Base-by-base conservation (phyloP, 2,329 filamentous ascomycete genomes). In the Neonectria faginata region DNA sequence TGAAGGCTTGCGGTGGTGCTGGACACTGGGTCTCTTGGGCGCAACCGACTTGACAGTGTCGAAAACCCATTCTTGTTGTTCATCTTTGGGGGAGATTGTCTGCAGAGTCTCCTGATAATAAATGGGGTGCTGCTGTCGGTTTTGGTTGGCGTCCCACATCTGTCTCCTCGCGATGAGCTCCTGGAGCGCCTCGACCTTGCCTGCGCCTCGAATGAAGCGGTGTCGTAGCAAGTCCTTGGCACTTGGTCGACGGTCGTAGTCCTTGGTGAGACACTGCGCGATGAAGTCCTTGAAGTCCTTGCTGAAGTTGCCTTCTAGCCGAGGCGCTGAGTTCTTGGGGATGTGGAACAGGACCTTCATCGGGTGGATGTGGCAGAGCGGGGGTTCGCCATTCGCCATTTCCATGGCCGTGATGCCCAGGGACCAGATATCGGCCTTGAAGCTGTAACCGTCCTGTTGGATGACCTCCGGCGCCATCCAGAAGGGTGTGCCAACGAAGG, bases 381-480 rank as follows among this genome's bases (percentile, higher is more conserved):
- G 94, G n/a, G 94, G 94, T 75, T 97, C 94, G 68, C 94, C 94
- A 57, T 93, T 88, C 36, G 93, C 91, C 83, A 97, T 86, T 78
- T 97, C 94, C 79, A 97, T 93, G 12, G 94, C 94, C 0, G 93
- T 97, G 73, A 97, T 97, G 8, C 94, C 94, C 48, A 97, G 81
- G 0, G 93, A 97, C 94, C 94, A 97, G 62, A 97, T 94, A 75
- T 97, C 94, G 6, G 94, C 94, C 79, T 96, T 96, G 82, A 93
- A 96, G 78, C 95, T 93, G 67, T 89, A 89, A 16, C 87, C 88
- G 68, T 92, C 89, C 79, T 97, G 93, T 77, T 97, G 91, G 70
- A 97, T 97, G 39, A 97, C 94, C 76, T 97, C 94, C 1, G 94
- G 94, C 1, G 94, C 94, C 94, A 97, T 97, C 94, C 94, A 97